Base-by-base conservation (phyloP, 345 rosid species). In the Cochlearia excelsa region DNA sequence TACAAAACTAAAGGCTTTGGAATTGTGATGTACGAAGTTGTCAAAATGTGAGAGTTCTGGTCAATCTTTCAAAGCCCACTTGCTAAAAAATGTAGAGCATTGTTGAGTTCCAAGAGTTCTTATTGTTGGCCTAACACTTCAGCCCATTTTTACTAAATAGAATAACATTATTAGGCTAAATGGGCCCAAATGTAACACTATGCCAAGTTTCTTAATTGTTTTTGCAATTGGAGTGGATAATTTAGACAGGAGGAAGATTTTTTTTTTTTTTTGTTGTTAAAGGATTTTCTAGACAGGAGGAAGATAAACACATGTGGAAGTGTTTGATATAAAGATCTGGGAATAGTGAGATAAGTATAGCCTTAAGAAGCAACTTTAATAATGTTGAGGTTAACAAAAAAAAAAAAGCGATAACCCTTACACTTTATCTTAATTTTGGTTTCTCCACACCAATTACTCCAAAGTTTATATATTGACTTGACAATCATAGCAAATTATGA, bases 361-460 rank as follows among this genome's bases (percentile, higher is more conserved):
- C 88, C 88, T 60, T 67, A 71, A 40, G 76, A 70, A 67, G 58
- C 44, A 52, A 57, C 79, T 80, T 78, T 78, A 42, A 45, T 61
- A 78, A 63, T 69, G 66, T 73, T 67, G 67, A 65, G 83, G 88
- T 64, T 72, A 70, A 58, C 5, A 80, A 45, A 39, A 48, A 77
- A 80, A 80, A 68, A 81, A 70, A 68, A 77, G 78, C 75, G 62
- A 77, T 16, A 16, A 16, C 23, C 73, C 3, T 68, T 68, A 55
- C 80, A 54, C 30, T 57, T 57, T 57, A 41, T 41, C 44, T 3
- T 9, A 56, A 42, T 61, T 52, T 68, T 59, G 54, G 59, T 46
- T 46, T 16, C 8, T 59, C 53, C 66, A 45, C 66, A 45, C 48
- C 9, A 51, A 37, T 29, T 51, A 40, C 59, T 67, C 59, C 59